A percentile compares a stretch with the other conserved stretches of the same genome.
Evolutionary conservation across 2,329 filamentous ascomycete species (phyloP).

Genomic region (Phyllosticta citrichinensis): DNA sequence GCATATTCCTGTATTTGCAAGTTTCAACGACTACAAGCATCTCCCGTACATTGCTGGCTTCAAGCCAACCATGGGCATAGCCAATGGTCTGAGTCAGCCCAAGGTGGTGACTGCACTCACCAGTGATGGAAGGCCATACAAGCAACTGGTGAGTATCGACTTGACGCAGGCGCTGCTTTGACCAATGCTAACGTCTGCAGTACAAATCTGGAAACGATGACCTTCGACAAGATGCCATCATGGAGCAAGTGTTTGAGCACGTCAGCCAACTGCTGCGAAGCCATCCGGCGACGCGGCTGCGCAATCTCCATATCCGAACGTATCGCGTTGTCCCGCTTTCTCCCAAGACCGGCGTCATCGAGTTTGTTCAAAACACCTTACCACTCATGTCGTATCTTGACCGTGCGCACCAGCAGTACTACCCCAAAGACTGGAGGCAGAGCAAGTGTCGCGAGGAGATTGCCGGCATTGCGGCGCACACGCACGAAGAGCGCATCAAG

Average conservation of each 20-base stretch:
- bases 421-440: slow-evolving; percentile 72
- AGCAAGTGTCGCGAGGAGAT: slow-evolving; percentile 73
- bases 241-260: slow-evolving; percentile 98
- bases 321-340: slow-evolving; percentile 95
- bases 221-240: slow-evolving; percentile 90
- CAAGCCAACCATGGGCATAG: slow-evolving; percentile 69
- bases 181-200: slow-evolving; percentile 23
- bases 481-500: slow-evolving; percentile 59
- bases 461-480: slow-evolving; percentile 57
- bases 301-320: slow-evolving; percentile 81
- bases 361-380: slow-evolving; percentile 91
- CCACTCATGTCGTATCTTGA: slow-evolving; percentile 87
- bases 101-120: slow-evolving; percentile 82
- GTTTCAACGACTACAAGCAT: slow-evolving; percentile 66
- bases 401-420: slow-evolving; percentile 79
- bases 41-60: slow-evolving; percentile 67
- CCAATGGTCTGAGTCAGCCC: slow-evolving; percentile 80
- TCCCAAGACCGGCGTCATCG: slow-evolving; percentile 77
- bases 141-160: slow-evolving; percentile 57
- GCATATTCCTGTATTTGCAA: slow-evolving; percentile 43
- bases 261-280: slow-evolving; percentile 82
- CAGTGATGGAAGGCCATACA: slow-evolving; percentile 69
- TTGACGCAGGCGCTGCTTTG: slow-evolving; percentile 5
- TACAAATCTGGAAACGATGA: slow-evolving; percentile 95
- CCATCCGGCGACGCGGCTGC: slow-evolving; percentile 77